phyloP scores from a whole-genome alignment of 352 stramenopile species.

The Thalassiosira gravida region DNA sequence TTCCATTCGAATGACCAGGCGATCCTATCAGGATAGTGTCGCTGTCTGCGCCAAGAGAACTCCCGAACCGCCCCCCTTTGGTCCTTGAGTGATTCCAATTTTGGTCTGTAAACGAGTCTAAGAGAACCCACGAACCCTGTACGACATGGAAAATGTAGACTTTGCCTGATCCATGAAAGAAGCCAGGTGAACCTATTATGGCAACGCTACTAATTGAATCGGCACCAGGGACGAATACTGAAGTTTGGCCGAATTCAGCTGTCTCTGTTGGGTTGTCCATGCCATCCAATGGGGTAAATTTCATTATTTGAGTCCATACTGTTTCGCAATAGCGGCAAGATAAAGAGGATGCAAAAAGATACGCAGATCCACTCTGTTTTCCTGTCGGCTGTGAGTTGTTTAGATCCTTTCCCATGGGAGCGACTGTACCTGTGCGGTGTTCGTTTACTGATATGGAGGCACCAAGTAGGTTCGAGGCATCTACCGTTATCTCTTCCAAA shows the following conservation, averaged over 20 bases:
- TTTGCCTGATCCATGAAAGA: slow-evolving; percentile 54
- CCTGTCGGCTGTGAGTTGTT: slow-evolving; percentile 47
- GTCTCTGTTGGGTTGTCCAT: slow-evolving; percentile 41
- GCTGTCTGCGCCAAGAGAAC: slow-evolving; percentile 45
- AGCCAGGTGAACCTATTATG: slow-evolving; percentile 70
- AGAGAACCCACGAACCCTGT: slow-evolving; percentile 39
- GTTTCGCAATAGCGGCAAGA: slow-evolving; percentile 49
- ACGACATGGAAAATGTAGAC: slow-evolving; percentile 68
- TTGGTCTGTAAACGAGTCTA: slow-evolving; percentile 52
- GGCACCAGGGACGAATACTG: slow-evolving; percentile 35
- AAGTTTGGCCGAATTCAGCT: slow-evolving; percentile 67
- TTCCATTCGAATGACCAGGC: slow-evolving; percentile 45
- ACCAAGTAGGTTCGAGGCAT: slow-evolving; percentile 45
- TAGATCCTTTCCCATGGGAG: slow-evolving; percentile 60
- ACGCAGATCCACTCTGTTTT: slow-evolving; percentile 62
- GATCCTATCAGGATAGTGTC: slow-evolving; percentile 61
- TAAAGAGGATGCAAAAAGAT: slow-evolving; percentile 56
- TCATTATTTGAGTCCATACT: slow-evolving; percentile 54
- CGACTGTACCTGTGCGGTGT: slow-evolving; percentile 33
- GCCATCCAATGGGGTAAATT: slow-evolving; percentile 60
- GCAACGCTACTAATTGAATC: slow-evolving; percentile 26
- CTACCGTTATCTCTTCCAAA: slow-evolving; percentile 58
- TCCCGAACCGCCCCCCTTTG: slow-evolving; percentile 54
- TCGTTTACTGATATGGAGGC: slow-evolving; percentile 37
- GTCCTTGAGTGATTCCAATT: slow-evolving; percentile 58